Evolutionary conservation across 148 eudicot genomes (phyloP).

Genomic region (Diospyros lotus): DNA sequence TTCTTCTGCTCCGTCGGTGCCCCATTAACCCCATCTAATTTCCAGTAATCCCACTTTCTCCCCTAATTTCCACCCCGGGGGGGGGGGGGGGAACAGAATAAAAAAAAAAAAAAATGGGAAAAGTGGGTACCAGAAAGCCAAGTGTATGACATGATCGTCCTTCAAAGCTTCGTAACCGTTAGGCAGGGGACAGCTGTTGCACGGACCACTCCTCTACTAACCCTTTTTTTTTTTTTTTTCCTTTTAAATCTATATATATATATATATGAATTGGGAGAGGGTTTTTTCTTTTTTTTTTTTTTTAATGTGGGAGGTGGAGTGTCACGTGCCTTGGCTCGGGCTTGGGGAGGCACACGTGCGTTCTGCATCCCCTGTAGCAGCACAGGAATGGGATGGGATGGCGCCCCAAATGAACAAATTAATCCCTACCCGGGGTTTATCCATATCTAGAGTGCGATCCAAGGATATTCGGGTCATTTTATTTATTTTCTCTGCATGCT

Average conservation of each 20-base stretch:
- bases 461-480: background rate
- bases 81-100: background rate
- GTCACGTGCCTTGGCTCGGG: constrained; percentile 23
- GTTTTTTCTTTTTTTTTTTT: too few relatives aligned
- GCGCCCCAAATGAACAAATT: background rate
- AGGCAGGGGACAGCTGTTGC: constrained; percentile 12
- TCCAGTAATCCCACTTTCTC: too few relatives aligned
- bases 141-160: background rate
- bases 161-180: constrained; percentile 15
- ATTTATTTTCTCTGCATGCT: too few relatives aligned
- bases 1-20: too few relatives aligned
- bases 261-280: too few relatives aligned
- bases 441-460: background rate
- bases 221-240: background rate
- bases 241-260: background rate
- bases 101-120: background rate
- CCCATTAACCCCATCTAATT: too few relatives aligned
- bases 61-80: too few relatives aligned
- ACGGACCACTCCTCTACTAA: background rate
- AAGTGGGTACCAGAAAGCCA: constrained; percentile 8
- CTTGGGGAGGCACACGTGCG: constrained; percentile 33
- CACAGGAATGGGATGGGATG: background rate
- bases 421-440: background rate
- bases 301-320: constrained; percentile 1
- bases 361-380: constrained; percentile 24